Conservation (phyloP, 371 early-diverging fungal genomes). For the Coemansia sp. region DNA sequence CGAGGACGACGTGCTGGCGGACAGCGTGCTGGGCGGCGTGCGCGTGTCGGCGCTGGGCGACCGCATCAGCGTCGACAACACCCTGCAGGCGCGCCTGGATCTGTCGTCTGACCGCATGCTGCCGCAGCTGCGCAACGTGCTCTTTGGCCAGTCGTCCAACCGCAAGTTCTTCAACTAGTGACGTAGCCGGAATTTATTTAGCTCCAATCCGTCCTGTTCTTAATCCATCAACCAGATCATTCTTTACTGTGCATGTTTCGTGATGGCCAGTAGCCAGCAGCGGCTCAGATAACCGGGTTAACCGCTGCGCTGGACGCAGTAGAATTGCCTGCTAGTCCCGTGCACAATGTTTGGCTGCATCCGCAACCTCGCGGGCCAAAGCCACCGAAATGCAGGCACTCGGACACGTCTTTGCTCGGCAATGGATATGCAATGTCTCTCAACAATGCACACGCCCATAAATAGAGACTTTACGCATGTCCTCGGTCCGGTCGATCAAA, state of each 20-base stretch:
- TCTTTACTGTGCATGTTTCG: not conserved
- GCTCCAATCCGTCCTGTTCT: no score
- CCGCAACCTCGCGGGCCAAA: no score
- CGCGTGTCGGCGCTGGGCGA: conserved; percentile 74
- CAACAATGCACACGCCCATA: no score
- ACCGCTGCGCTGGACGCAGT: conserved; percentile 54
- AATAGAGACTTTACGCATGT: no score
- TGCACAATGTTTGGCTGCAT: no score
- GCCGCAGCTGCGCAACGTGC: conserved; percentile 81
- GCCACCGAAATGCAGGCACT: no score
- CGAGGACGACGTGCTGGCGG: conserved; percentile 56
- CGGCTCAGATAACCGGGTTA: not conserved
- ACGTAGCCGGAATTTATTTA: no score
- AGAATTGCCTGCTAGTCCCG: conserved; percentile 3
- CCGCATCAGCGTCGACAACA: conserved; percentile 82
- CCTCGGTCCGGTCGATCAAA: no score
- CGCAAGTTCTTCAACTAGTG: no score
- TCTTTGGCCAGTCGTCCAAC: conserved; percentile 38
- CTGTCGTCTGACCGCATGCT: conserved; percentile 81
- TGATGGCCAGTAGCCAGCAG: conserved; percentile 70
- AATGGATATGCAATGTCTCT: no score
- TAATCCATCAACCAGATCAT: no score
- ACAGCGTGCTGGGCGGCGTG: conserved; percentile 73
- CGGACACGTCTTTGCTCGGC: no score
- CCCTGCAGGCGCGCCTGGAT: conserved; percentile 85